A percentile compares a stretch with the other conserved stretches of the same genome.
Conservation (phyloP, 2,329 filamentous ascomycete species). For the Aphanoascus verrucosus region DNA sequence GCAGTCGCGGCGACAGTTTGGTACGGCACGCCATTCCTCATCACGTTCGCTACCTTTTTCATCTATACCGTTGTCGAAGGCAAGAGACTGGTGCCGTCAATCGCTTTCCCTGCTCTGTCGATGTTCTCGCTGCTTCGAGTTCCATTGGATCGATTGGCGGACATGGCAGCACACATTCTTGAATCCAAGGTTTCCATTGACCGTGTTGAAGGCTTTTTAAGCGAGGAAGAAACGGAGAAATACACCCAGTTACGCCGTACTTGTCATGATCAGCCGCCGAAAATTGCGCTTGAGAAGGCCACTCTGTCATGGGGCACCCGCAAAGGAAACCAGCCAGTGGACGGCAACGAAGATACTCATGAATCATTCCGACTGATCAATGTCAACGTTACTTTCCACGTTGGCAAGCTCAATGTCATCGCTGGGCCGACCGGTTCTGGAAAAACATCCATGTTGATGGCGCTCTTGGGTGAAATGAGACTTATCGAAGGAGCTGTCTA, state of each 20-base stretch:
- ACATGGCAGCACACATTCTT: conserved; percentile 97
- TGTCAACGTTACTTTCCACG: conserved; percentile 67
- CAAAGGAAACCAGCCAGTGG: conserved; percentile 41
- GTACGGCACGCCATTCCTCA: conserved; percentile 90
- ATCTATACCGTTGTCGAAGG: conserved; percentile 83
- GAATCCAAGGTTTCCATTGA: conserved; percentile 95
- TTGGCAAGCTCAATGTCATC: conserved; percentile 84
- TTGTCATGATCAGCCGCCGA: conserved; percentile 56
- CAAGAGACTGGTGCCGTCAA: conserved; percentile 78
- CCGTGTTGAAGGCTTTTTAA: conserved; percentile 87
- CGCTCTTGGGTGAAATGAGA: conserved; percentile 91
- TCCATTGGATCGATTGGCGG: conserved; percentile 86
- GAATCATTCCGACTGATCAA: conserved; percentile 75
- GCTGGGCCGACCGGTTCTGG: conserved; percentile 88
- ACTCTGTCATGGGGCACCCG: conserved; percentile 79
- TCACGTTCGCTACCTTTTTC: conserved; percentile 92
- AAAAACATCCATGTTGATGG: conserved; percentile 94
- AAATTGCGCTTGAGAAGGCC: conserved; percentile 75
- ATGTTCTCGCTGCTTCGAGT: conserved; percentile 90
- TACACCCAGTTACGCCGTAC: conserved; percentile 68
- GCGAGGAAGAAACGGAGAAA: conserved; percentile 91
- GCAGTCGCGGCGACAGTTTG: conserved; percentile 83
- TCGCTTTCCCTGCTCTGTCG: conserved; percentile 92
- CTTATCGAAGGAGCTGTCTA: conserved; percentile 67
- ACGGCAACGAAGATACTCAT: conserved; percentile 51